A percentile compares a stretch with the other conserved stretches of the same genome.
These are phyloP conservation scores for Candida jianshihensis DNA, from an alignment of 805 yeast genomes.

Conservation along the genomic window DNA sequence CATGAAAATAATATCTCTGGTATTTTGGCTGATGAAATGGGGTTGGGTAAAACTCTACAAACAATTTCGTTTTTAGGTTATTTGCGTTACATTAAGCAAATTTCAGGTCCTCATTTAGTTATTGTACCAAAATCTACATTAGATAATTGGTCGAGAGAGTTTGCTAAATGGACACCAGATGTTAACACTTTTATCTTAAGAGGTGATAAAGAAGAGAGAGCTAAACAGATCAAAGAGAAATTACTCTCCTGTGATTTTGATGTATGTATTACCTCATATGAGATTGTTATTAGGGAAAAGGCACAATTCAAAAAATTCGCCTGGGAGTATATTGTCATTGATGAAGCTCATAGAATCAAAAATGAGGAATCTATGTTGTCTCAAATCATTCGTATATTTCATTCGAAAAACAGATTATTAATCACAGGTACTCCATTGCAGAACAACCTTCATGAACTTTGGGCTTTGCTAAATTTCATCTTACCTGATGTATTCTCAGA, in stretches of 20 bases:
- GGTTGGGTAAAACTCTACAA: constrained; percentile 75
- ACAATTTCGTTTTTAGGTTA: constrained; percentile 68
- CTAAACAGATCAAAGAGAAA: constrained; percentile 41
- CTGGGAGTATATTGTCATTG: constrained; percentile 75
- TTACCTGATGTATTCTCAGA: constrained; percentile 76
- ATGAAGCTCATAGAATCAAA: constrained; percentile 79
- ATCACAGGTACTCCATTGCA: constrained; percentile 83
- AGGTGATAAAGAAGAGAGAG: constrained; percentile 68
- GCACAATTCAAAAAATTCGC: constrained; percentile 55
- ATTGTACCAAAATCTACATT: constrained; percentile 76
- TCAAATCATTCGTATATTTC: constrained; percentile 67
- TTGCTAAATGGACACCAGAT: constrained; percentile 75
- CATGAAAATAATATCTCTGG: constrained; percentile 67
- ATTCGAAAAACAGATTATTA: constrained; percentile 60
- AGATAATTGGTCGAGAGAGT: constrained; percentile 77
- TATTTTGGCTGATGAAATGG: constrained; percentile 83
- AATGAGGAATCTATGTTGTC: constrained; percentile 57
- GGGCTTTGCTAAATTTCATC: constrained; percentile 74
- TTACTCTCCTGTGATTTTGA: constrained; percentile 61
- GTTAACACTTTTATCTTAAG: constrained; percentile 62
- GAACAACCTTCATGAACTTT: constrained; percentile 70
- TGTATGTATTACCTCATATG: constrained; percentile 56
- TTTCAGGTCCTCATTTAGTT: constrained; percentile 67
- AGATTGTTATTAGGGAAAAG: constrained; percentile 71
- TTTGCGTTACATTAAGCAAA: constrained; percentile 50